Evolutionary conservation across 176 grass and related monocot species (phyloP).

Genomic region (Rhipidocladum racemiflorum): DNA sequence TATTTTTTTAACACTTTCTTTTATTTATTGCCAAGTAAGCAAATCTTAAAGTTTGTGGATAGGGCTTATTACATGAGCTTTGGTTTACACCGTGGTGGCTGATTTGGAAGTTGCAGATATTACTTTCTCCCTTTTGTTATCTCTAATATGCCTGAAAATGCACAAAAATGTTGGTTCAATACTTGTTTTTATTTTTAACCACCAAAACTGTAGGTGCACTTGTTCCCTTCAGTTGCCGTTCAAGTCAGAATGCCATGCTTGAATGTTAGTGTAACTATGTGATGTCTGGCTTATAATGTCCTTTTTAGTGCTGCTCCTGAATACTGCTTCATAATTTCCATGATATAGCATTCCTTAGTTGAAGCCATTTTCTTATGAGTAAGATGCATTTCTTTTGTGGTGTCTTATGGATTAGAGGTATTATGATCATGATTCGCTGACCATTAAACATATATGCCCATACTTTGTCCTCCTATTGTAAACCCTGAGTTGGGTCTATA

Average conservation of each 20-base stretch:
- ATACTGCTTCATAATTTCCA: neutral
- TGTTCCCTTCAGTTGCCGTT: neutral
- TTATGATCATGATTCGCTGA: neutral
- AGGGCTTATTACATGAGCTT: neutral
- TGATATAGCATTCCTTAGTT: neutral
- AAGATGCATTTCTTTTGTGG: neutral
- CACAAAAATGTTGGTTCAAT: neutral
- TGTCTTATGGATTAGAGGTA: neutral
- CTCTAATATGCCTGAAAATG: neutral
- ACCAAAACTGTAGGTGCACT: neutral
- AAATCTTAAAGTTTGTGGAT: neutral
- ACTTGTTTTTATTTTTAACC: neutral
- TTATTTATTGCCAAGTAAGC: neutral
- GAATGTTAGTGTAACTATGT: neutral
- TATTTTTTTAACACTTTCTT: neutral
- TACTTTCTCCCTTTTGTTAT: neutral
- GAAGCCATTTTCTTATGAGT: neutral
- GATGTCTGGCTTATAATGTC: neutral
- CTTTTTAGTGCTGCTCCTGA: neutral
- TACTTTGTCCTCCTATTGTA: neutral
- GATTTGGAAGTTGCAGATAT: neutral
- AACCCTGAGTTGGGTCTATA: conserved; percentile 8
- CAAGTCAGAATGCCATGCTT: neutral
- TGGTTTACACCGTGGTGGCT: neutral
- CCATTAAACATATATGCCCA: neutral